Conservation (phyloP, 345 rosid genomes). For the Pseudoturritis turrita region DNA sequence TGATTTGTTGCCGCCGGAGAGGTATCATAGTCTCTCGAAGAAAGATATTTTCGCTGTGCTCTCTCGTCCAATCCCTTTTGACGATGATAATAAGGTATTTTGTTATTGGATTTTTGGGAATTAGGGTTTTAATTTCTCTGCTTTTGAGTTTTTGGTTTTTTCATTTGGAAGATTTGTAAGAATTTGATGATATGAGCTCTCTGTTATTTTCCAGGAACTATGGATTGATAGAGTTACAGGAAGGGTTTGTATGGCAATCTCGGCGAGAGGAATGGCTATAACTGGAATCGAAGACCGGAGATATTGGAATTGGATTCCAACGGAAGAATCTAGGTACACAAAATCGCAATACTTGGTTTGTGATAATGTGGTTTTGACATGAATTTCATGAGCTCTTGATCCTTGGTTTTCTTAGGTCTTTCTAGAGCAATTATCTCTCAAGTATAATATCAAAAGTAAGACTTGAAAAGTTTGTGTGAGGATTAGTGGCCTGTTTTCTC, state of each 20-base stretch:
- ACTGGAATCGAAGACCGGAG: slow-evolving; percentile 93
- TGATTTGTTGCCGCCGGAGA: slow-evolving; percentile 72
- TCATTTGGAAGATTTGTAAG: not conserved
- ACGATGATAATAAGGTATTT: slow-evolving; percentile 66
- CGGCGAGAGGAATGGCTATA: slow-evolving; percentile 86
- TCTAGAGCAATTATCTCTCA: not conserved
- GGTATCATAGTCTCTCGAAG: slow-evolving; percentile 53
- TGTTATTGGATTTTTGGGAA: slow-evolving; percentile 15
- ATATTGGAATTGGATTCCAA: slow-evolving; percentile 92
- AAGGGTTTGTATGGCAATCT: slow-evolving; percentile 75
- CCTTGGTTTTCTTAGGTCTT: not conserved
- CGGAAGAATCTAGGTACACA: slow-evolving; percentile 87
- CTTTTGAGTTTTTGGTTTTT: not conserved
- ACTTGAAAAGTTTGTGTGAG: not conserved
- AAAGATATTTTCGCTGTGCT: slow-evolving; percentile 85
- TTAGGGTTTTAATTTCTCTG: slow-evolving; percentile 24
- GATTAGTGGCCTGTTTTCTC: not conserved
- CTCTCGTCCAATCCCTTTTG: slow-evolving; percentile 69
- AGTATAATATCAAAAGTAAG: not conserved
- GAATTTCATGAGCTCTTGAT: not conserved
- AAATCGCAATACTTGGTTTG: not conserved
- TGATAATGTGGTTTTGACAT: not conserved
- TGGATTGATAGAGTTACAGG: slow-evolving; percentile 95
- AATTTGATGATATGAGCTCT: not conserved
- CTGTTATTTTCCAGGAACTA: slow-evolving; percentile 48